Evolutionary conservation across 768 basidiomycete genomes (phyloP).

Genomic region (Pleurotus sapidus): DNA sequence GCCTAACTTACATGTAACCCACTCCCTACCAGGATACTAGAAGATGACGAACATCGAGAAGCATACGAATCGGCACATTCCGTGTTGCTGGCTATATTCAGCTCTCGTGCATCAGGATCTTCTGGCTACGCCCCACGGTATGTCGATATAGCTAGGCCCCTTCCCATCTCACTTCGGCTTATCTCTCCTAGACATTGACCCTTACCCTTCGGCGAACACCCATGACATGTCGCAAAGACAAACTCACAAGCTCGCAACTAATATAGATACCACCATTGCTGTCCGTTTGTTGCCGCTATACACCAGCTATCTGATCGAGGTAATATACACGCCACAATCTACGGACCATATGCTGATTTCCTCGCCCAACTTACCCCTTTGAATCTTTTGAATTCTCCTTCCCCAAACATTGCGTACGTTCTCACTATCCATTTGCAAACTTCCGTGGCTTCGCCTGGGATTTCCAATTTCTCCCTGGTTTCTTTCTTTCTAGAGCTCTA

Average conservation of each 20-base stretch:
- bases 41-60: conserved; percentile 46
- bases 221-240: conserved; percentile 10
- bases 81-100: conserved; percentile 72
- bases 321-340: conserved; percentile 23
- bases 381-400: conserved; percentile 3
- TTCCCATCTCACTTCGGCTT: neutral
- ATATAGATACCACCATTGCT: conserved; percentile 35
- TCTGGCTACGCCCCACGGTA: neutral
- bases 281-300: conserved; percentile 74
- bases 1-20: neutral
- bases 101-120: conserved; percentile 49
- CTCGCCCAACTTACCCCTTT: neutral
- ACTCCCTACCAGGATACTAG: neutral
- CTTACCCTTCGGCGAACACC: neutral
- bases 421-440: conserved; percentile 6
- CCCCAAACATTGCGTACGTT: neutral
- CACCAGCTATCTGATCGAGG: conserved; percentile 66
- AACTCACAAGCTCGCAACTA: conserved; percentile 7
- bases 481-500: conserved; percentile 50
- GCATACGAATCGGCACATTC: conserved; percentile 89
- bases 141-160: neutral
- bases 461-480: conserved; percentile 1
- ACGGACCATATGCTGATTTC: conserved; percentile 4
- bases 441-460: neutral
- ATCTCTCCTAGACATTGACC: neutral